A percentile compares a stretch with the other conserved stretches of the same genome.
Conservation (phyloP, 306 rosid genomes). For the Prunus davidiana region DNA sequence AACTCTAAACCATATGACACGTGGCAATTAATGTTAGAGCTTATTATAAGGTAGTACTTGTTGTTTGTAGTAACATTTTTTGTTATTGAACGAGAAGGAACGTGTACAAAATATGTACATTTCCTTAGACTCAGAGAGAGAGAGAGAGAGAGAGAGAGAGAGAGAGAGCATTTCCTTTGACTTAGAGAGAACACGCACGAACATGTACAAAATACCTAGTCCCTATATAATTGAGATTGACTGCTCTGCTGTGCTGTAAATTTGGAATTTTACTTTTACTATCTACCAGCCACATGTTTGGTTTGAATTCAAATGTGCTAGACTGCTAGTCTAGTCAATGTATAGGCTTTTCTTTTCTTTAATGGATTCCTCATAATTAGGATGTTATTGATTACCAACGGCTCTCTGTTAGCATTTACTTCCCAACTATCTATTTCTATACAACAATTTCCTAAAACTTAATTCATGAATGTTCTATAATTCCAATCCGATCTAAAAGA, state of each 20-base stretch:
- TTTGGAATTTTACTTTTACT: no score
- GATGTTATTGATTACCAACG: conserved; percentile 8
- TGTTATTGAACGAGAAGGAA: no score
- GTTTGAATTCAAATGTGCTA: neutral
- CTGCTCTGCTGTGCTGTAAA: no score
- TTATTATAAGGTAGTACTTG: no score
- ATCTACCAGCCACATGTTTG: neutral
- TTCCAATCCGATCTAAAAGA: neutral
- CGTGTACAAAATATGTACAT: no score
- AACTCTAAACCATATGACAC: neutral
- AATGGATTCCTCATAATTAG: neutral
- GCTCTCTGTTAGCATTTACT: neutral
- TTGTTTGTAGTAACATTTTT: neutral
- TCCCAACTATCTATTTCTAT: neutral
- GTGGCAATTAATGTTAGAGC: neutral
- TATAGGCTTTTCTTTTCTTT: neutral
- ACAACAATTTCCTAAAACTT: neutral
- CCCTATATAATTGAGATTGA: no score
- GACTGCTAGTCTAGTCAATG: neutral
- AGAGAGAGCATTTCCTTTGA: no score
- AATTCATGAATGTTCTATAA: neutral
- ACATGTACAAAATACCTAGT: no score
- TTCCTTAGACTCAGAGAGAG: no score
- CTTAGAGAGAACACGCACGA: no score
- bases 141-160: no score